Percentiles rank a stretch among this genome's conserved stretches.
Conservation (phyloP, 371 early-diverging fungal species). For the Rhizoclosmatium hyalinum region DNA sequence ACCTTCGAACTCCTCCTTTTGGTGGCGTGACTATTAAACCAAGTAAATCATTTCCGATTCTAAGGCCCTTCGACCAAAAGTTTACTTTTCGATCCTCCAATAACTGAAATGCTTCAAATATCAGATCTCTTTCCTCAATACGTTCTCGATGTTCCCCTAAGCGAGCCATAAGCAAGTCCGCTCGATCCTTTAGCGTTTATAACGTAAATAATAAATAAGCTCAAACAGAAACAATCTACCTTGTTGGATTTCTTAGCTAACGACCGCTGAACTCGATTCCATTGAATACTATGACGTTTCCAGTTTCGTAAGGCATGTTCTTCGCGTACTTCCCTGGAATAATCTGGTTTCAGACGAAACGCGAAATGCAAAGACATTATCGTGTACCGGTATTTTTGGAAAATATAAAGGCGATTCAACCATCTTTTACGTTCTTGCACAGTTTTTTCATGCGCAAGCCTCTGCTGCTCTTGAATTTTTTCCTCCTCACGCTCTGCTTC, state of each 20-base stretch:
- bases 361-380: not conserved
- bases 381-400: conserved; percentile 47
- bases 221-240: conserved; percentile 15
- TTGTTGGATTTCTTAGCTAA: conserved; percentile 40
- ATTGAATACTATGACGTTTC: conserved; percentile 53
- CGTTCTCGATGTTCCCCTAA: conserved; percentile 49
- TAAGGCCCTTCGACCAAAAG: conserved; percentile 54
- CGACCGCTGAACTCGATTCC: conserved; percentile 44
- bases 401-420: conserved; percentile 46
- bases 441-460: conserved; percentile 15
- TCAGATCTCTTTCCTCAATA: conserved; percentile 50
- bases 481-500: conserved; percentile 25
- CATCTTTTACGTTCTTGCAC: conserved; percentile 28
- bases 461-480: conserved; percentile 12
- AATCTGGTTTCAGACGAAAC: not conserved
- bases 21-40: conserved; percentile 53
- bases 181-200: conserved; percentile 21
- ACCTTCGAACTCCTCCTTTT: conserved; percentile 53
- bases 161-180: conserved; percentile 49
- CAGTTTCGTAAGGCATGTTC: conserved; percentile 55
- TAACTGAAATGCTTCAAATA: conserved; percentile 48
- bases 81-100: conserved; percentile 47
- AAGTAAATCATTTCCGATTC: conserved; percentile 55
- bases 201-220: not conserved
- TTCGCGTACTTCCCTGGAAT: conserved; percentile 49